A percentile compares a stretch with the other conserved stretches of the same genome.
These are phyloP conservation scores for Nakazawaea sp. DNA, from an alignment of 805 yeast genomes.

Conservation along the genomic window DNA sequence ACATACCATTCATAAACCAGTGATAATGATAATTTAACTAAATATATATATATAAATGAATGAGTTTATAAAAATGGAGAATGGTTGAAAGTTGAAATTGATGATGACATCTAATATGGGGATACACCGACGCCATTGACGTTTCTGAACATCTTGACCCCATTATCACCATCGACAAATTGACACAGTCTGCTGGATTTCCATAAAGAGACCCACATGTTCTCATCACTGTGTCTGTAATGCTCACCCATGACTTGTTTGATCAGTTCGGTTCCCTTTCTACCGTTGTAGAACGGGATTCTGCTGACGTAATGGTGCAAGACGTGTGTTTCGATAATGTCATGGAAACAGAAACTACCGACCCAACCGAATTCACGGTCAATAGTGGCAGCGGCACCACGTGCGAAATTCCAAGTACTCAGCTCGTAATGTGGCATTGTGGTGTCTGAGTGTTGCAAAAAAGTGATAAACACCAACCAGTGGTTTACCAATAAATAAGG, in stretches of 20 bases:
- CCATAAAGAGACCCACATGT: conserved; percentile 55
- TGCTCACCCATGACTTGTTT: conserved; percentile 46
- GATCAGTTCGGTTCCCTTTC: conserved; percentile 46
- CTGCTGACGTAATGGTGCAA: conserved; percentile 49
- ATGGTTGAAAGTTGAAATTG: too few species aligned
- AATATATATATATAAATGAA: too few species aligned
- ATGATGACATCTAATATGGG: too few species aligned
- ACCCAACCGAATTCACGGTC: conserved; percentile 79
- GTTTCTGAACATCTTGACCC: conserved; percentile 64
- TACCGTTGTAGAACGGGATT: conserved; percentile 49
- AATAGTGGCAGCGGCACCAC: conserved; percentile 87
- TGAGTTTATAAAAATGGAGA: too few species aligned
- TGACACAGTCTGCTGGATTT: conserved; percentile 57
- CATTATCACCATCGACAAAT: conserved; percentile 62
- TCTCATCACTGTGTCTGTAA: conserved; percentile 42
- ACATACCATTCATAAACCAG: too few species aligned
- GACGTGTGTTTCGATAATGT: conserved; percentile 64
- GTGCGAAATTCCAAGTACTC: conserved; percentile 73
- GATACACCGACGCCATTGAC: conserved; percentile 41
- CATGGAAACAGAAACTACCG: conserved; percentile 77
- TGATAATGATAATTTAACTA: too few species aligned
- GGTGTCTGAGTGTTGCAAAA: conserved; percentile 77
- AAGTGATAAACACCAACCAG: conserved; percentile 86
- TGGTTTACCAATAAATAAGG: conserved; percentile 82
- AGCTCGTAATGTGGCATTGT: conserved; percentile 74